Evolutionary conservation across 2,329 filamentous ascomycete genomes (phyloP), one percentile per base, ranked within the genome.

Genomic region (Hypoxylon sp.): DNA sequence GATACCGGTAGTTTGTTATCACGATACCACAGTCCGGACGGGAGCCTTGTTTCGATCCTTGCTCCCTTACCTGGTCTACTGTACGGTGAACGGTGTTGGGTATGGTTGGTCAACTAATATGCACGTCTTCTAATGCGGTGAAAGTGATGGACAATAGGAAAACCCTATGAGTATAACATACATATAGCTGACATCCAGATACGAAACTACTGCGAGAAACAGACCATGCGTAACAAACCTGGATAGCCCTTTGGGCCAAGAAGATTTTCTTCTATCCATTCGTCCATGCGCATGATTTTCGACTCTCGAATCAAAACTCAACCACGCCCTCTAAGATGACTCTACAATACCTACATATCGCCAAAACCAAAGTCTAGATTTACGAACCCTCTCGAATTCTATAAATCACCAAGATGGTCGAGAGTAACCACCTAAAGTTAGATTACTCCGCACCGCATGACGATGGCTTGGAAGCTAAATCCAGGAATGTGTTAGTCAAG

Each of bases 391-490:
- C 25, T 44, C 31, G 21, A 35, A 48, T 19, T 20, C 21, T 21
- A 43, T 16, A 19, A 44, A 48, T 38, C 31, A 46, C 45, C 35
- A 42, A 36, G 43, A 20, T 42, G 25, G 43, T 31, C 23, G 15
- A 46, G 20, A 44, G 34, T 49, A 58, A 37, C 55, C 37, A 25
- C 25, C 31, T 51, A 36, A 35, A 45, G 55, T 52, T 58, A 55
- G 55, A 41, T 29, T 38, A 45, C 55, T 58, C 55, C 55, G 51
- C 55, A 52, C 6, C 23, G 35, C 51, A 37, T 51, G 40, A 41
- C 47, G 34, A 46, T 25, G 26, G 43, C 26, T 32, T 58, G 5
- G 31, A 49, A 55, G 31, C 51, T 58, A 55, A 49, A 44, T 7
- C 51, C 47, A 55, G 38, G 38, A 58, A 42, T 30, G 36, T 31